Evolutionary conservation across 2,329 filamentous ascomycete genomes (phyloP).

Genomic region (Claviceps paspali): DNA sequence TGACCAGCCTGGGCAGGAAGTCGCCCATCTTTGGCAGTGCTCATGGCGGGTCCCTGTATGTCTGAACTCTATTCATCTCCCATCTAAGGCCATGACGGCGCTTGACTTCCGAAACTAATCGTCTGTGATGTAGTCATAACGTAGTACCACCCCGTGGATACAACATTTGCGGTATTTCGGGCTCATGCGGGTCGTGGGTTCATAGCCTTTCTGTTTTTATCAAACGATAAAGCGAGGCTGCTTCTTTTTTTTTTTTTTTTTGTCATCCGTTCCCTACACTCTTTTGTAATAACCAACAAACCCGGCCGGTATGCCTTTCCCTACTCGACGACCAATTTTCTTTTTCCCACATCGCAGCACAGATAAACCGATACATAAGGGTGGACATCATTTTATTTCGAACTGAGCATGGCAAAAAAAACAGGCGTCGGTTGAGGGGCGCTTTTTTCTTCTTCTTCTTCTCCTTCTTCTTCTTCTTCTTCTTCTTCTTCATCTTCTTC

Average conservation of each 20-base stretch:
- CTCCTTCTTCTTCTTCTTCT: background rate
- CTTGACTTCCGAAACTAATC: background rate
- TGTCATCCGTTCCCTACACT: background rate
- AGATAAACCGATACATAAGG: background rate
- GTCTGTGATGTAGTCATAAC: constrained; percentile 48
- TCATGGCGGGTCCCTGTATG: constrained; percentile 68
- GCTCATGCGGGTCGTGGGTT: constrained; percentile 66
- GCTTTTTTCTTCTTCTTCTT: background rate
- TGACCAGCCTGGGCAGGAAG: constrained; percentile 77
- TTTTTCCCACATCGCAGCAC: no score
- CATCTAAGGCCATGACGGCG: no score
- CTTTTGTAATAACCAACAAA: background rate
- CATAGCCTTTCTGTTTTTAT: constrained; percentile 74
- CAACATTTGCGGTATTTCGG: constrained; percentile 73
- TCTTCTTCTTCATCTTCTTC: background rate
- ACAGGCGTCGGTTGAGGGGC: background rate
- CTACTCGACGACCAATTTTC: background rate
- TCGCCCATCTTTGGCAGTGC: constrained; percentile 76
- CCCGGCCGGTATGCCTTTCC: background rate
- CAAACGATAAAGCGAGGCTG: constrained; percentile 17
- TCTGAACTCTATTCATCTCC: constrained; percentile 16
- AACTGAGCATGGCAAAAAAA: background rate
- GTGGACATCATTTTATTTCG: background rate
- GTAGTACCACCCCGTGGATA: constrained; percentile 83
- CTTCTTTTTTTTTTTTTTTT: background rate